phyloP scores from a whole-genome alignment of 169 alveolate species.

The Eimeria sp. region DNA sequence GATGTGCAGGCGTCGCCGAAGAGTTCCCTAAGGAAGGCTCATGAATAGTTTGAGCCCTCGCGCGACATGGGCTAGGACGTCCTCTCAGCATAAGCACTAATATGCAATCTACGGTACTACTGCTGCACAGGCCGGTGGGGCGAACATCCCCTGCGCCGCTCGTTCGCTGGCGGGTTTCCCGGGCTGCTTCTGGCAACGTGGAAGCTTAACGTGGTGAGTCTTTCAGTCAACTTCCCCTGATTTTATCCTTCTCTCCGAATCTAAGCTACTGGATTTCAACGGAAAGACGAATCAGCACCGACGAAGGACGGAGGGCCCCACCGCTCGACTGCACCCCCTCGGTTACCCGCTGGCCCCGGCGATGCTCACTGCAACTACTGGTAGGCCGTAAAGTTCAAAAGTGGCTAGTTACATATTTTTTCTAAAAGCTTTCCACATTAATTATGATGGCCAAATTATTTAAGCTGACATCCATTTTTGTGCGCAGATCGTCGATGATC shows the following conservation, averaged over 20 bases:
- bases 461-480: not conserved
- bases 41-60: not conserved
- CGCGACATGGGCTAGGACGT: not conserved
- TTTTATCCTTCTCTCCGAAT: not conserved
- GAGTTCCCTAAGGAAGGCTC: not conserved
- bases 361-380: constrained; percentile 7
- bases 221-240: not conserved
- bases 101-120: not conserved
- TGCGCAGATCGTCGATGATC: not conserved
- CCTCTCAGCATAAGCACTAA: not conserved
- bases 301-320: not conserved
- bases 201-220: not conserved
- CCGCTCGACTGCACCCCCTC: constrained; percentile 20
- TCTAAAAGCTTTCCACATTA: not conserved
- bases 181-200: constrained; percentile 15
- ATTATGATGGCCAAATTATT: not conserved
- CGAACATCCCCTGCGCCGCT: not conserved
- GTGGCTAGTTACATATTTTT: not conserved
- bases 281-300: not conserved
- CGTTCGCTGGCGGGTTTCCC: not conserved
- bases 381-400: not conserved
- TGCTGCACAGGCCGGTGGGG: not conserved
- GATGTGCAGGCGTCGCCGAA: too few species aligned
- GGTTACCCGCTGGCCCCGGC: constrained; percentile 15
- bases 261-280: not conserved